A percentile compares a stretch with the other conserved stretches of the same genome.
phyloP scores from a whole-genome alignment of 768 basidiomycete genomes.

The Lactifluus pinguis region DNA sequence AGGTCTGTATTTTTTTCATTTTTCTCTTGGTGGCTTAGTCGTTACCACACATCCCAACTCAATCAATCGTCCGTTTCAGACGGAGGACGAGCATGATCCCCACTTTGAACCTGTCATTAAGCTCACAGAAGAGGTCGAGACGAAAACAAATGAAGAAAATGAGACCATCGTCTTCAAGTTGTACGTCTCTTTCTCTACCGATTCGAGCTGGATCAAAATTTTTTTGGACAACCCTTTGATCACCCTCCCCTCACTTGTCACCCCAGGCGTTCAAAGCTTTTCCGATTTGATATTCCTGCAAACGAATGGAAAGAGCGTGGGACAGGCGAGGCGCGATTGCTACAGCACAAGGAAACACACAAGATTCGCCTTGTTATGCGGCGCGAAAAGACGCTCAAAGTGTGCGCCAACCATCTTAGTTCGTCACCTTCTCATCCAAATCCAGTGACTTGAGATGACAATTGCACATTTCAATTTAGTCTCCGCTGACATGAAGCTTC shows the following conservation, averaged over 20 bases:
- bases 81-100: constrained; percentile 74
- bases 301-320: constrained; percentile 98
- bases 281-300: constrained; percentile 73
- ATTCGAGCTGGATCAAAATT: constrained; percentile 10
- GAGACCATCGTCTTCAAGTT: constrained; percentile 94
- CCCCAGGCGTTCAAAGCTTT: constrained; percentile 91
- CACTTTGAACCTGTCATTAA: constrained; percentile 96
- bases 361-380: constrained; percentile 97
- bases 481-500: constrained; percentile 81
- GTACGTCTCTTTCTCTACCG: constrained; percentile 41
- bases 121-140: constrained; percentile 92
- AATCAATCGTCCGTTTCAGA: constrained; percentile 19
- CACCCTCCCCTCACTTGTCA: background rate
- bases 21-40: background rate
- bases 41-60: background rate
- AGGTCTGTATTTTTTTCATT: constrained; percentile 38
- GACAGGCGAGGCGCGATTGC: constrained; percentile 89
- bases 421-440: constrained; percentile 22
- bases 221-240: constrained; percentile 1
- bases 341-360: constrained; percentile 81
- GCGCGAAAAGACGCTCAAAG: constrained; percentile 98
- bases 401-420: constrained; percentile 98
- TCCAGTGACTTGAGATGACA: background rate
- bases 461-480: constrained; percentile 39
- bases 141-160: constrained; percentile 92